Conservation (phyloP, 805 yeast genomes). For the Pichia thaimueangensis region DNA sequence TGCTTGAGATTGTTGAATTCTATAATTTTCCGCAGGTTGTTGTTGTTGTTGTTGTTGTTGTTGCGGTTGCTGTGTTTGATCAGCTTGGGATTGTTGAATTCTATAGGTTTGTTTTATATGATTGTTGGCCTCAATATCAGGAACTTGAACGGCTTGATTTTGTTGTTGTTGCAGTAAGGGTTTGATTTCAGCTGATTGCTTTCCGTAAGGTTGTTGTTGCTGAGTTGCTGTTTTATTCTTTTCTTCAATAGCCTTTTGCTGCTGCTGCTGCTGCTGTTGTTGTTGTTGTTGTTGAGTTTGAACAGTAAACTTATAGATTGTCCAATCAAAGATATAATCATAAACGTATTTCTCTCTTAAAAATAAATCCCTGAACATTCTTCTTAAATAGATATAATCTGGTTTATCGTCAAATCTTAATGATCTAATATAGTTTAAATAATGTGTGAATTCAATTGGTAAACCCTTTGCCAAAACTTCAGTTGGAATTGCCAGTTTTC, state of each 20-base stretch:
- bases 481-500: constrained; percentile 84
- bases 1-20: constrained; percentile 17
- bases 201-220: constrained; percentile 3
- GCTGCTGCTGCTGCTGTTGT: constrained; percentile 22
- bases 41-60: constrained; percentile 18
- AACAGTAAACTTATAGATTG: constrained; percentile 70
- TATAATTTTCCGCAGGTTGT: constrained; percentile 11
- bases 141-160: constrained; percentile 28
- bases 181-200: constrained; percentile 15
- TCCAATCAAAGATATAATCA: constrained; percentile 97
- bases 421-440: constrained; percentile 82
- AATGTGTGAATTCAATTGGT: constrained; percentile 84
- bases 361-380: constrained; percentile 83
- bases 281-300: constrained; percentile 40
- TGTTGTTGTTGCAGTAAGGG: constrained; percentile 29
- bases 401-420: constrained; percentile 95
- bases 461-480: constrained; percentile 85
- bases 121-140: constrained; percentile 22
- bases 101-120: constrained; percentile 12
- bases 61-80: constrained; percentile 14
- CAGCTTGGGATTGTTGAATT: constrained; percentile 17
- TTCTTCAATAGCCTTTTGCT: constrained; percentile 17
- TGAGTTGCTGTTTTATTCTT: constrained; percentile 11
- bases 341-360: constrained; percentile 83
- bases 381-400: constrained; percentile 83